Conservation (phyloP, 177 flowering plant genomes). For the Vitis hybrid region DNA sequence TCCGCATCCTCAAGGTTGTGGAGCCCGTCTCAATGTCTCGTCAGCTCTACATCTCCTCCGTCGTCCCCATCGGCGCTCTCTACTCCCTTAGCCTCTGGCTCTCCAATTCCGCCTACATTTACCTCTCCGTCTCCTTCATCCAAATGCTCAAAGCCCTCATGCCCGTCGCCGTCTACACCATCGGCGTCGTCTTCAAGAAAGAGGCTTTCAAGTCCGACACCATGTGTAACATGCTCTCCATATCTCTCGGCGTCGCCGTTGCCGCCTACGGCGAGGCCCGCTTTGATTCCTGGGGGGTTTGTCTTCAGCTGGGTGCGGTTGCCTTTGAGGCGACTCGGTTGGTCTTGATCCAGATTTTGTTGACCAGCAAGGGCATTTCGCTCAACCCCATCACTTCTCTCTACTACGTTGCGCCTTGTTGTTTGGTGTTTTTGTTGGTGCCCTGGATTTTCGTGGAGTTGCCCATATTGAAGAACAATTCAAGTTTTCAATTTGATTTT, state of each 20-base stretch:
- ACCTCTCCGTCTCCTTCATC: slow-evolving; percentile 79
- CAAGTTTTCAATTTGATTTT: slow-evolving; percentile 51
- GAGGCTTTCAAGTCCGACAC: slow-evolving; percentile 46
- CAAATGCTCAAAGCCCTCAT: slow-evolving; percentile 86
- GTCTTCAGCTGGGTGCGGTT: slow-evolving; percentile 65
- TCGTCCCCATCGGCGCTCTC: slow-evolving; percentile 70
- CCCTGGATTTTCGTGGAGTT: slow-evolving; percentile 64
- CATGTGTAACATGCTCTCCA: slow-evolving; percentile 71
- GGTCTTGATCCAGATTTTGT: slow-evolving; percentile 76
- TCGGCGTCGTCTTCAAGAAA: slow-evolving; percentile 52
- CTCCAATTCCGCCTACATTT: slow-evolving; percentile 79
- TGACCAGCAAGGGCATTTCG: slow-evolving; percentile 58
- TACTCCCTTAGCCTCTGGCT: slow-evolving; percentile 68
- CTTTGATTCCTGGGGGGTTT: slow-evolving; percentile 69
- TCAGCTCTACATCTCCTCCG: slow-evolving; percentile 54
- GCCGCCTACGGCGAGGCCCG: slow-evolving; percentile 88
- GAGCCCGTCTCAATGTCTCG: slow-evolving; percentile 65
- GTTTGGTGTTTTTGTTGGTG: slow-evolving; percentile 49
- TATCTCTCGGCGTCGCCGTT: slow-evolving; percentile 74
- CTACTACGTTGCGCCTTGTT: slow-evolving; percentile 70
- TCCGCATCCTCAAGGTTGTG: slow-evolving; percentile 53
- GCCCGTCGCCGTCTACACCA: slow-evolving; percentile 83
- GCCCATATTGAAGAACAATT: slow-evolving; percentile 38
- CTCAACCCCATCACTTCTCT: slow-evolving; percentile 66
- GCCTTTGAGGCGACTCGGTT: slow-evolving; percentile 76